Conservation (phyloP, 305 asterid genomes). For the Fraxinus ornus region DNA sequence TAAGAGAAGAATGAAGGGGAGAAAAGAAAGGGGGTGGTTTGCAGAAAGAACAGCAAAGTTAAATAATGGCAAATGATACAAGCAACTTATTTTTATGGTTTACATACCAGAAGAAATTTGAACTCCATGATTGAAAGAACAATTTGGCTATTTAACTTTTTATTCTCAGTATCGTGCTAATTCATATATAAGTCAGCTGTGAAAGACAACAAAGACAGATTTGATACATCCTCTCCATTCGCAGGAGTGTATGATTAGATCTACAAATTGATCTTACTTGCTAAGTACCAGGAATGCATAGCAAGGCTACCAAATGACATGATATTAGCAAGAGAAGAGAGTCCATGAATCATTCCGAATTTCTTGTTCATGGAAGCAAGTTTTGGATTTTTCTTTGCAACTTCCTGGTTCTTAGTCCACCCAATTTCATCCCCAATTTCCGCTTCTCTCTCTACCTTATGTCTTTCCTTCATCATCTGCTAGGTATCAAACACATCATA, state of each 20-base stretch:
- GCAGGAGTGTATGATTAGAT: conserved; percentile 12
- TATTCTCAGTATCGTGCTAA: conserved; percentile 24
- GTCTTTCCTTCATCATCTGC: conserved; percentile 98
- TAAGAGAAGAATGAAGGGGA: neutral
- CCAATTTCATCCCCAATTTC: conserved; percentile 92
- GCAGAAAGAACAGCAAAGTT: neutral
- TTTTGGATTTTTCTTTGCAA: conserved; percentile 80
- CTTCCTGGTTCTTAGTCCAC: conserved; percentile 85
- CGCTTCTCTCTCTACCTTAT: conserved; percentile 83
- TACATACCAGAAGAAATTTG: neutral
- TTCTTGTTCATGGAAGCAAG: conserved; percentile 96
- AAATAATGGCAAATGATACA: neutral
- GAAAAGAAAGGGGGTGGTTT: neutral
- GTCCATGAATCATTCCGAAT: conserved; percentile 94
- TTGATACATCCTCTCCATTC: neutral
- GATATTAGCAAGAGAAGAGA: conserved; percentile 91
- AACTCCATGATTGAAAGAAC: neutral
- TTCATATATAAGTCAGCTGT: conserved; percentile 23
- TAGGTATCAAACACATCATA: conserved; percentile 14
- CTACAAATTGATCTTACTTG: conserved; percentile 70
- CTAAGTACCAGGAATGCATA: conserved; percentile 90
- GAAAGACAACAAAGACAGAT: neutral
- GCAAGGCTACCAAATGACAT: conserved; percentile 87
- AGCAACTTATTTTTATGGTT: neutral
- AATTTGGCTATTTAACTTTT: neutral